Evolutionary conservation across 2,329 filamentous ascomycete species (phyloP), one percentile per base, ranked within the genome.

Genomic region (Emericellopsis atlantica): DNA sequence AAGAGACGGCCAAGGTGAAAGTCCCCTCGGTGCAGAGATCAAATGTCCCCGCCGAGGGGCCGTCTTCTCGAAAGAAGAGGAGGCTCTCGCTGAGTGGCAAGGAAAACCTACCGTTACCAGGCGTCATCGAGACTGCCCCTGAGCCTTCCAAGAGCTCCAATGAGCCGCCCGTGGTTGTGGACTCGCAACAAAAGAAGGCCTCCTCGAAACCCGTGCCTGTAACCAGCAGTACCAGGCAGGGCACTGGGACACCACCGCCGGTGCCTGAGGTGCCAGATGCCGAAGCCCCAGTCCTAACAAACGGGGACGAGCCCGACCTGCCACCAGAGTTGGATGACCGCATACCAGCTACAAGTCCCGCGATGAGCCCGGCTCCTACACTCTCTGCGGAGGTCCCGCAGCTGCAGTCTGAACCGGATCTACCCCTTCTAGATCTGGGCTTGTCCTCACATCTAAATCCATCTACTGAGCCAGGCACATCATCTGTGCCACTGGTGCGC

Each of bases 1-100:
- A 61, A 44, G 56, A 63, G 29, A 57, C 72, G 44, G 58, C 56
- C 1, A 58, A 53, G 10, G 64, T 71, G n/a, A 60, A 54, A 40
- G 55, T 69, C 5, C 46, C 49, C 8, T 52, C 54, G 18, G 18
- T 21, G 6, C 48, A 29, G 48, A 21, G 37, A 46, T 10, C 48
- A 45, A 26, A 45, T 48, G 7, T 44, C 44, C 10, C 49, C 51
- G 0, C 39, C 36, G 26, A 55, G 54, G 15, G 46, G 47, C 22
- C 47, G 48, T 16, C 49, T 32, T 2, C 48, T 48, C 18, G 62
- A 61, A 44, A 54, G 47, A 43, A 49, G 36, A 31, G 26, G 12
- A 29, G 26, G 26, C 9, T 29, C 6, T 29, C 26, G 26, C 26
- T 12, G 12, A 24, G 29, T 36, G 5, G 36, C 36, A 32, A 38